Evolutionary conservation across 768 basidiomycete genomes (phyloP).

Genomic region (Boletus sp.): DNA sequence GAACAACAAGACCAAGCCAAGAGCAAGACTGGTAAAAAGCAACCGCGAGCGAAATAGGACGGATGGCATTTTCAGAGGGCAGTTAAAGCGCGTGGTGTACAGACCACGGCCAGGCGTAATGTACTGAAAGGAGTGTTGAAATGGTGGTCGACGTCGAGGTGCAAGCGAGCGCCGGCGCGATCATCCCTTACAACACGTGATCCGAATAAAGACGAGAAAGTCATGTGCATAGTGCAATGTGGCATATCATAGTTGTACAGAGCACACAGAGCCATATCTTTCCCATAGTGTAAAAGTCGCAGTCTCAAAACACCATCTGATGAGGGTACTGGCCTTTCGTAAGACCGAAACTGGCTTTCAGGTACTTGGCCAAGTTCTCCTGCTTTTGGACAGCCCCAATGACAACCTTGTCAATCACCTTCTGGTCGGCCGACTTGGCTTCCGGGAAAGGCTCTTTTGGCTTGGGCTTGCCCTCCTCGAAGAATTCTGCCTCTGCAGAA

Average conservation of each 20-base stretch:
- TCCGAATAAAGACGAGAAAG: slow-evolving; percentile 14
- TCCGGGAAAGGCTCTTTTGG: slow-evolving; percentile 84
- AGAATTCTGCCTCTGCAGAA: slow-evolving; percentile 97
- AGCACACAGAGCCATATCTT: slow-evolving; percentile 16
- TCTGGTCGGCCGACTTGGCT: slow-evolving; percentile 88
- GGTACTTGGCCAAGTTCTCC: slow-evolving; percentile 88
- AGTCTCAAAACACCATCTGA: slow-evolving; percentile 79
- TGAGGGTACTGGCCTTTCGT: slow-evolving; percentile 98
- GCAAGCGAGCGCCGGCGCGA: neutral
- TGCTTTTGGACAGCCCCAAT: slow-evolving; percentile 87
- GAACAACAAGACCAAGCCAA: slow-evolving; percentile 12
- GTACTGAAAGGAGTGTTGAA: slow-evolving; percentile 3
- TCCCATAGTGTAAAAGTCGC: slow-evolving; percentile 11
- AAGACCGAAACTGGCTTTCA: slow-evolving; percentile 89
- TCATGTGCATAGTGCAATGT: slow-evolving; percentile 16
- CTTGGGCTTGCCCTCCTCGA: slow-evolving; percentile 90
- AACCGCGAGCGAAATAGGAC: slow-evolving; percentile 4
- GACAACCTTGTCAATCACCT: slow-evolving; percentile 76
- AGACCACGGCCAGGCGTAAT: neutral
- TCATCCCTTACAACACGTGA: slow-evolving; percentile 11
- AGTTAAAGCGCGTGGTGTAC: slow-evolving; percentile 4
- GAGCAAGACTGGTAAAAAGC: slow-evolving; percentile 10
- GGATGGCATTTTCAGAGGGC: slow-evolving; percentile 4
- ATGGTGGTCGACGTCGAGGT: neutral
- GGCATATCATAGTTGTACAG: slow-evolving; percentile 28